These are phyloP conservation scores for Oryza meridionalis DNA, from an alignment of 176 grass and related monocot genomes.

Conservation along the genomic window DNA sequence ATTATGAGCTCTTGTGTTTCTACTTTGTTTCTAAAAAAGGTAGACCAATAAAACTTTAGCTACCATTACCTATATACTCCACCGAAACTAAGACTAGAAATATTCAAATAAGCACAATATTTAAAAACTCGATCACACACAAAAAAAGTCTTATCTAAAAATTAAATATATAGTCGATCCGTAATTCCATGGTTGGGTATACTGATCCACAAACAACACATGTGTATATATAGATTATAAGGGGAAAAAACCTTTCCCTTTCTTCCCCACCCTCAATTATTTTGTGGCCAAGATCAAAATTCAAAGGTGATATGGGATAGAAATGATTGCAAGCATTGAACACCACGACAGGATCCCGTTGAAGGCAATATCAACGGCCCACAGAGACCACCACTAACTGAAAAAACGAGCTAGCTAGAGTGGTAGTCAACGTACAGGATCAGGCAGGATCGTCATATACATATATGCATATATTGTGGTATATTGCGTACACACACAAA, in stretches of 20 bases:
- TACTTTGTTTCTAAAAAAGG: too few species aligned
- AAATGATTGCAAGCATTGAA: background rate
- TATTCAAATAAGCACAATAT: background rate
- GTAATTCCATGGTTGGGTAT: too few species aligned
- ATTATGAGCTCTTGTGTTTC: too few species aligned
- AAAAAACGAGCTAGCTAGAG: background rate
- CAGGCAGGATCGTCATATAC: background rate
- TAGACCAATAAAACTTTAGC: background rate
- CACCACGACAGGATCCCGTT: background rate
- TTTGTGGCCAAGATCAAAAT: background rate
- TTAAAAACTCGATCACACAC: background rate
- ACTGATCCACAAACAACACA: too few species aligned
- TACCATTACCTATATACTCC: background rate
- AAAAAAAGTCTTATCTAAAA: too few species aligned
- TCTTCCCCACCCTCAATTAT: background rate
- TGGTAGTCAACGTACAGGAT: background rate
- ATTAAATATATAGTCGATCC: background rate
- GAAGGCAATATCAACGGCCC: background rate
- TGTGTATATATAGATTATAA: too few species aligned
- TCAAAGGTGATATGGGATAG: constrained; percentile 1
- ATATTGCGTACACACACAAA: too few species aligned
- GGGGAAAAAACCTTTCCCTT: too few species aligned
- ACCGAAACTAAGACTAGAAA: background rate
- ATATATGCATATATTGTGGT: background rate
- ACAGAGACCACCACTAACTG: background rate